A percentile compares a stretch with the other conserved stretches of the same genome.
phyloP scores from a whole-genome alignment of 2,329 filamentous ascomycete genomes.

The Pyricularia grisea region DNA sequence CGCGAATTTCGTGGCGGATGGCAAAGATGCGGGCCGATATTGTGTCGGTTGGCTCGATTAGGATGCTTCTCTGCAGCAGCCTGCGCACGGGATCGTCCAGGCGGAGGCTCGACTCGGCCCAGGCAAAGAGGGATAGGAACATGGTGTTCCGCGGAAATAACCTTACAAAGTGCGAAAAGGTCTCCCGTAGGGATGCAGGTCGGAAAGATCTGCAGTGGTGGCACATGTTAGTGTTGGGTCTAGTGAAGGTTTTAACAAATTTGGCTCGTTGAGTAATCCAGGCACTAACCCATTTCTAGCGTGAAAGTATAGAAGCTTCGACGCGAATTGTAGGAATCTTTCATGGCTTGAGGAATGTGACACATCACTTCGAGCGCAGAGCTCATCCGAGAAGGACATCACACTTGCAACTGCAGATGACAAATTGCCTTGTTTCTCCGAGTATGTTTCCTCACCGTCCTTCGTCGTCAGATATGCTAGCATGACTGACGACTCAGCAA shows the following conservation, averaged over 20 bases:
- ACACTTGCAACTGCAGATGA: conserved; percentile 34
- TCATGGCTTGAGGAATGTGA: conserved; percentile 39
- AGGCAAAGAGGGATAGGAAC: conserved; percentile 64
- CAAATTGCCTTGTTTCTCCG: conserved; percentile 44
- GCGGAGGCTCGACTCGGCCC: conserved; percentile 56
- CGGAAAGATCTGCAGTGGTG: conserved; percentile 47
- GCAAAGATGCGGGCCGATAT: conserved; percentile 37
- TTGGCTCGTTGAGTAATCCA: neutral
- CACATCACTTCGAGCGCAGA: conserved; percentile 25
- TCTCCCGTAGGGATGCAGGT: conserved; percentile 52
- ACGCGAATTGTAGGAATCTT: conserved; percentile 57
- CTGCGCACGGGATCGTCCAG: conserved; percentile 70
- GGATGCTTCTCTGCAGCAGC: conserved; percentile 45
- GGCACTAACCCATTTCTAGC: conserved; percentile 42
- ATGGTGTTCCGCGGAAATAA: conserved; percentile 68
- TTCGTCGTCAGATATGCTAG: conserved; percentile 52
- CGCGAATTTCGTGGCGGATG: conserved; percentile 38
- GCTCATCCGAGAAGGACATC: conserved; percentile 29
- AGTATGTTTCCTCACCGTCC: conserved; percentile 27
- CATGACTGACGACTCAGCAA: conserved; percentile 54
- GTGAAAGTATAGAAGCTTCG: conserved; percentile 58
- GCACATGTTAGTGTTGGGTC: neutral
- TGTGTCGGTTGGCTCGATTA: conserved; percentile 28
- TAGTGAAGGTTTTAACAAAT: neutral
- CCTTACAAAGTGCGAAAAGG: conserved; percentile 50